phyloP scores from a whole-genome alignment of 495 filamentous ascomycete genomes.

The Chaetomidium leptoderma region DNA sequence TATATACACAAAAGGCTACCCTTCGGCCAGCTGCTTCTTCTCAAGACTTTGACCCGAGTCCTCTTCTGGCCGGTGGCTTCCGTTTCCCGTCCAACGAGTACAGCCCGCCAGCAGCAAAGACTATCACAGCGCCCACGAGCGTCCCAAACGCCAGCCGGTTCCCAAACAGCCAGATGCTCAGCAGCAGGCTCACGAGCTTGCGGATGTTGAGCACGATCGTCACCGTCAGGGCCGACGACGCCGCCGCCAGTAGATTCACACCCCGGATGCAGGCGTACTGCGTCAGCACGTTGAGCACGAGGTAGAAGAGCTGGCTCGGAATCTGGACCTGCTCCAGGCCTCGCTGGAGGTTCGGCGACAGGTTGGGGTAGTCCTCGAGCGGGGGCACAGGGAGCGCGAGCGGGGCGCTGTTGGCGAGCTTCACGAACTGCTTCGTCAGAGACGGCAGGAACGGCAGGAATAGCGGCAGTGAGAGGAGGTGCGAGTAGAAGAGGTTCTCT shows the following conservation, averaged over 20 bases:
- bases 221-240: conserved; percentile 85
- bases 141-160: conserved; percentile 73
- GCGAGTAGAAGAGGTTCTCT: conserved; percentile 93
- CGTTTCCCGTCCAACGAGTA: conserved; percentile 72
- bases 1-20: conserved; percentile 11
- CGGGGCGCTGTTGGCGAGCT: conserved; percentile 47
- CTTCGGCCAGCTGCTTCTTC: not conserved
- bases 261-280: conserved; percentile 94
- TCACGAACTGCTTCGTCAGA: conserved; percentile 47
- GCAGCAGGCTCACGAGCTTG: conserved; percentile 83
- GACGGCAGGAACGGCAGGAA: conserved; percentile 54
- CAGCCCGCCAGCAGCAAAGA: conserved; percentile 81
- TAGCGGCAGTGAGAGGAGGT: conserved; percentile 70
- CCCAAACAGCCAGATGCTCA: conserved; percentile 92
- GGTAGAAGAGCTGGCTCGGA: conserved; percentile 67
- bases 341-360: conserved; percentile 29
- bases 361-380: conserved; percentile 26
- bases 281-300: conserved; percentile 78
- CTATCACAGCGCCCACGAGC: conserved; percentile 71
- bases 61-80: conserved; percentile 27
- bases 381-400: conserved; percentile 39
- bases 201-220: conserved; percentile 93
- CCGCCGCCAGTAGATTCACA: conserved; percentile 82
- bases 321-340: conserved; percentile 43
- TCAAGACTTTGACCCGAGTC: conserved; percentile 24